Base-by-base conservation (phyloP, 768 basidiomycete species). In the Daedaleopsis sinensis region DNA sequence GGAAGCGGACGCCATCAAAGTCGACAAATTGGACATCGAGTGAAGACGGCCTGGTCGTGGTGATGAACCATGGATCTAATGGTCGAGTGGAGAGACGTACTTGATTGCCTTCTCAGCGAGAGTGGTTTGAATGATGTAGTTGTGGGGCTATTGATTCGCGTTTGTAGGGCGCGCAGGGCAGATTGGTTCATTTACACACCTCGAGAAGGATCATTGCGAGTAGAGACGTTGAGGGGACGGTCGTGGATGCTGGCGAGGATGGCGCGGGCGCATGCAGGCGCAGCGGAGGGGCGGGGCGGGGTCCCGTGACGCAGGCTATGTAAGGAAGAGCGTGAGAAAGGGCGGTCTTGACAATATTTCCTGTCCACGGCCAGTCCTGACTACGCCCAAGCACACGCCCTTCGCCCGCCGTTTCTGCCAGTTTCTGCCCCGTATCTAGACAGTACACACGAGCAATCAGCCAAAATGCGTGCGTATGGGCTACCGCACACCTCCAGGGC, bases 11-110 rank as follows among this genome's bases (percentile, higher is more conserved):
- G 52, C 94, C 91, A 73, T 99, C 97, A 67, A 94, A 99, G 77
- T 99, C 97, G 55, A 98, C 97, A 68, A 99, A 99, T 59, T 93
- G 86, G 58, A 98, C 90, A 78, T 99, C 97, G 62, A 98, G 81
- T 35, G 91, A 87, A 7, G 91, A 86, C 15, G 96, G 94, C 74
- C 96, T 99, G 55, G 1, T 9, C 35, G 27, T 32, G 27, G 27
- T 32, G 3, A 32, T 32, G 27, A 32, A 32, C 27, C 27, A 32
- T 32, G 27, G 27, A 32, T 32, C 27, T 3, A 32, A 32, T 3
- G 27, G 27, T 32, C 27, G 27, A 32, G 27, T 32, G 27, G 27
- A 32, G 4, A 32, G 27, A 74, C 85, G 69, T 72, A 96, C 96
- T 94, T 96, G 66, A 78, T 76, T 61, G 90, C 83, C 76, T 96